Evolutionary conservation across 495 filamentous ascomycete species (phyloP).

Genomic region (Glutinoglossum americanum): DNA sequence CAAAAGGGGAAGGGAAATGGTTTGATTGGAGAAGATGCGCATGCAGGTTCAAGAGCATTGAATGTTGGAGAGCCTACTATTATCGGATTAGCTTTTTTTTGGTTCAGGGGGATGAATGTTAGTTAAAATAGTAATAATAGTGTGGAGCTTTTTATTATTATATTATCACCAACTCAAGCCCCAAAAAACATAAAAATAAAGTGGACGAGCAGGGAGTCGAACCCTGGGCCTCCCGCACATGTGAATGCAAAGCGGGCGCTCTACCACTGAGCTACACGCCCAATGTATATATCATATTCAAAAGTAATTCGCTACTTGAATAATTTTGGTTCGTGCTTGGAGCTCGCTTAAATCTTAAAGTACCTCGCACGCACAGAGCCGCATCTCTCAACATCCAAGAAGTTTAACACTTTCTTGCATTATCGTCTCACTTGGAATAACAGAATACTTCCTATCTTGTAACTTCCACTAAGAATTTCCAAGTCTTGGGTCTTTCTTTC

Average conservation of each 20-base stretch:
- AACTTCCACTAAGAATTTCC: too few species aligned
- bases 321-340: not conserved
- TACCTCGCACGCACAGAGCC: not conserved
- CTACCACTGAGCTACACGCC: conserved; percentile 20
- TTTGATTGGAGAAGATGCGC: too few species aligned
- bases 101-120: too few species aligned
- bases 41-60: too few species aligned
- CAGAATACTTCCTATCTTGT: too few species aligned
- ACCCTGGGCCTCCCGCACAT: conserved; percentile 17
- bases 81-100: too few species aligned
- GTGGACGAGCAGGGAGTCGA: conserved; percentile 16
- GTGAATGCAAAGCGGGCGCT: conserved; percentile 20
- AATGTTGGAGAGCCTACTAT: too few species aligned
- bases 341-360: not conserved
- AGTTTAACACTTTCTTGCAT: not conserved
- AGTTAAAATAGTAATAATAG: too few species aligned
- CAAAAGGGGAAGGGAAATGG: too few species aligned
- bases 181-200: conserved; percentile 8
- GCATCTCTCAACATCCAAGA: not conserved
- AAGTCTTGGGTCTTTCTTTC: too few species aligned
- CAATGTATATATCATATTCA: not conserved
- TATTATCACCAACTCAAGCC: too few species aligned
- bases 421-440: not conserved
- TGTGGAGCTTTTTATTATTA: too few species aligned
- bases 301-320: not conserved